Percentiles rank a stretch among this genome's conserved stretches.
Evolutionary conservation across 345 rosid genomes (phyloP).

Genomic region (Reutealis trisperma): DNA sequence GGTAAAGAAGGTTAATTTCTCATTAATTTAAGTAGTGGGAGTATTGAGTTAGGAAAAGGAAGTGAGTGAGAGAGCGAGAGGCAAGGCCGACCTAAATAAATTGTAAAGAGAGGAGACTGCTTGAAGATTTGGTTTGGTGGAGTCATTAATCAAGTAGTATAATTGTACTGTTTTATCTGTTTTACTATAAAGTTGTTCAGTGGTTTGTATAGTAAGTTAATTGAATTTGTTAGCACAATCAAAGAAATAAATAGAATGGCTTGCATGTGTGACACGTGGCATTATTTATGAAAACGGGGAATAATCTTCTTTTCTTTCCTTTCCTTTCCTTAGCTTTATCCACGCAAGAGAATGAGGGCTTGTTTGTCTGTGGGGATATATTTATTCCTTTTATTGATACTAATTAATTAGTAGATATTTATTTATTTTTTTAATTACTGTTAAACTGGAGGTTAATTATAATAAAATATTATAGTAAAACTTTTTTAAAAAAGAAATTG

Average conservation of each 20-base stretch:
- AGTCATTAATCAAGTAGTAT: neutral
- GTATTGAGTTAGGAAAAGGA: neutral
- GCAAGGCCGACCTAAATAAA: constrained; percentile 4
- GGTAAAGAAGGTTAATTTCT: neutral
- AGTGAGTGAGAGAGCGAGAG: neutral
- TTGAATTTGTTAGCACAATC: neutral
- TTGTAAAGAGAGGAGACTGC: neutral
- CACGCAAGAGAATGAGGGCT: neutral
- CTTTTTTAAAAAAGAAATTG: too few relatives aligned
- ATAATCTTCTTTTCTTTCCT: too few relatives aligned
- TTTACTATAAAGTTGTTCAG: neutral
- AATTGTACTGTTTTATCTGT: neutral
- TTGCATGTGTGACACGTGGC: constrained; percentile 23
- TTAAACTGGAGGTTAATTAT: too few relatives aligned
- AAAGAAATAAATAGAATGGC: too few relatives aligned
- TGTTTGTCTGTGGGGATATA: neutral
- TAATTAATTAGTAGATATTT: too few relatives aligned
- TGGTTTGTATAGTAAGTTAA: constrained; percentile 11
- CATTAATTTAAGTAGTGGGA: neutral
- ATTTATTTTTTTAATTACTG: too few relatives aligned
- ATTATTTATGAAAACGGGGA: neutral
- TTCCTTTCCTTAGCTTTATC: too few relatives aligned
- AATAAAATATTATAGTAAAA: too few relatives aligned
- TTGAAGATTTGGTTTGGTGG: neutral
- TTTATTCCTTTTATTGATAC: too few relatives aligned